Conservation (phyloP, 1,284 basidiomycete species). For the Puccinia triticina region DNA sequence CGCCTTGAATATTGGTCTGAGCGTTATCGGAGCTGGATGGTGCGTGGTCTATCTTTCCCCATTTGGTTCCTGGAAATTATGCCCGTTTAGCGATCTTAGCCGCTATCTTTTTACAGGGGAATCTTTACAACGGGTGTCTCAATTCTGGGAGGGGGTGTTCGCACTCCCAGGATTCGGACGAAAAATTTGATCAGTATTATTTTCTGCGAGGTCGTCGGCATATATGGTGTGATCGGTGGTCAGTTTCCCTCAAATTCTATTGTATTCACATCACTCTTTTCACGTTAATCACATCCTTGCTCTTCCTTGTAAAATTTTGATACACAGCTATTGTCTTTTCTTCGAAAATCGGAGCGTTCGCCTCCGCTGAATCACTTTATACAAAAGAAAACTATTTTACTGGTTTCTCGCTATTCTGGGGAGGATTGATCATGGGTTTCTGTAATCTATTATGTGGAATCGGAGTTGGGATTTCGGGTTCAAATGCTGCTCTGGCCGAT, state of each 20-base stretch:
- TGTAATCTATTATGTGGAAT: slow-evolving; percentile 94
- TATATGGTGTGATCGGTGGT: slow-evolving; percentile 58
- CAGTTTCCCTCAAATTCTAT: slow-evolving; percentile 1
- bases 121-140: slow-evolving; percentile 95
- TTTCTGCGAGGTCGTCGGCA: slow-evolving; percentile 82
- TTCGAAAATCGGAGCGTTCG: slow-evolving; percentile 67
- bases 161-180: slow-evolving; percentile 89
- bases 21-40: slow-evolving; percentile 94
- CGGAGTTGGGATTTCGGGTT: slow-evolving; percentile 85
- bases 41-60: slow-evolving; percentile 62
- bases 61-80: not conserved
- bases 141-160: slow-evolving; percentile 91
- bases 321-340: slow-evolving; percentile 80
- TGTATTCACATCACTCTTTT: not conserved
- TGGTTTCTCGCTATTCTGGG: slow-evolving; percentile 93
- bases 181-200: slow-evolving; percentile 99
- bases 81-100: not conserved
- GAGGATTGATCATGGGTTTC: slow-evolving; percentile 80
- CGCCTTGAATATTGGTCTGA: slow-evolving; percentile 88
- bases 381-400: slow-evolving; percentile 38
- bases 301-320: not conserved
- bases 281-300: not conserved
- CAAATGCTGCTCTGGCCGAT: slow-evolving; percentile 86
- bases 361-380: slow-evolving; percentile 16
- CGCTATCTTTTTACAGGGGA: slow-evolving; percentile 68